Evolutionary conservation across 768 basidiomycete species (phyloP).

Genomic region (Trametes punicea): DNA sequence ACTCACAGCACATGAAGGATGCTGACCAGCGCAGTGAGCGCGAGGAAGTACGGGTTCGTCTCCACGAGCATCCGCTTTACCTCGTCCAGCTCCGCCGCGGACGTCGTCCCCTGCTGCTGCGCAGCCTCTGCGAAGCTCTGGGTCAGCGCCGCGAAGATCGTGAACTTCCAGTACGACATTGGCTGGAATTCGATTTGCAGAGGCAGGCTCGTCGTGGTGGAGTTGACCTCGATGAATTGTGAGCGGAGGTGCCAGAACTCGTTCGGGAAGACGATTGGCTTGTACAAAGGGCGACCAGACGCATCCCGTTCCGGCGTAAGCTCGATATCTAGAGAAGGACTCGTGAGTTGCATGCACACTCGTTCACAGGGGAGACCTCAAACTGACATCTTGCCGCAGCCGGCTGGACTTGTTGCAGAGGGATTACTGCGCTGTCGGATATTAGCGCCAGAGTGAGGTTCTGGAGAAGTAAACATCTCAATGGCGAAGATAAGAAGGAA

Average conservation of each 20-base stretch:
- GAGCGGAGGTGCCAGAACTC: constrained; percentile 92
- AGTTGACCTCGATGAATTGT: constrained; percentile 81
- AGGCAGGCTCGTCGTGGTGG: constrained; percentile 74
- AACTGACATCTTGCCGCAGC: constrained; percentile 61
- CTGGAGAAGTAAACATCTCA: constrained; percentile 36
- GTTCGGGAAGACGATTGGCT: constrained; percentile 88
- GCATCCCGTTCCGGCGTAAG: constrained; percentile 62
- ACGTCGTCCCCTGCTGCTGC: constrained; percentile 63
- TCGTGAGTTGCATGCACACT: background rate
- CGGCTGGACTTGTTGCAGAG: constrained; percentile 52
- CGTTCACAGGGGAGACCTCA: background rate
- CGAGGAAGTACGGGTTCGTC: constrained; percentile 87
- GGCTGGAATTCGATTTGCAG: constrained; percentile 82
- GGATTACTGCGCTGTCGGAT: constrained; percentile 60
- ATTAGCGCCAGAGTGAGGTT: constrained; percentile 88
- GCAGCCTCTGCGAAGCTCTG: constrained; percentile 84
- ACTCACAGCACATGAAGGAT: constrained; percentile 77
- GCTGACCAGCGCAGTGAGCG: constrained; percentile 79
- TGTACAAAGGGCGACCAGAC: constrained; percentile 71
- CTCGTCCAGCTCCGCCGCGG: constrained; percentile 82
- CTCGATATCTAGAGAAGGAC: constrained; percentile 51
- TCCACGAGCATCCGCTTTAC: constrained; percentile 91
- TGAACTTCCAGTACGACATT: constrained; percentile 84
- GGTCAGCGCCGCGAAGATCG: constrained; percentile 80
- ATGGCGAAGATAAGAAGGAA: background rate